Evolutionary conservation across 2,329 filamentous ascomycete species (phyloP), one percentile per base, ranked within the genome.

Genomic region (Domatiomyces catenatus): DNA sequence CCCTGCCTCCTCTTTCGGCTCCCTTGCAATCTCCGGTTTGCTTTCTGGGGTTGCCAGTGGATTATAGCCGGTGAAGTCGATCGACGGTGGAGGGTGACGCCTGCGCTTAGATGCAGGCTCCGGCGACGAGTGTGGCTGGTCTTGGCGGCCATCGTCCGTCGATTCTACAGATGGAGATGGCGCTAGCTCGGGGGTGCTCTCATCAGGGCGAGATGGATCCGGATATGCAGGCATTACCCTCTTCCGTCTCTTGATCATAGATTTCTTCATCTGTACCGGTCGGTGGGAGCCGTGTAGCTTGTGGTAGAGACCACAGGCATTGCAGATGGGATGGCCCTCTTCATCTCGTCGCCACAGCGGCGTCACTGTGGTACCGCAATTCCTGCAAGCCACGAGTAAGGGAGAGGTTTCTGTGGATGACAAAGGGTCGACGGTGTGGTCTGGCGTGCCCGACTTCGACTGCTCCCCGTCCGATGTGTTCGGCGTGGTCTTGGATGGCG

Each of bases 201-300:
- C 48, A 20, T 62, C 49, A n/a, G 51, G 47, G 44, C 49, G 47
- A 8, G 45, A 47, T 32, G 44, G 66, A 51, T 72, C 72, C 50
- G 71, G 67, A 22, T 79, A 71, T 17, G 85, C 87, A 17, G 90
- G 89, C 44, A 96, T 89, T 5, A 96, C 88, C 52, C 92, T 82
- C 73, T 96, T 96, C 54, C 92, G 77, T 55, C 92, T 80, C 68
- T 98, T 96, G 66, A 98, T 98, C 22, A 94, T 85, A 2, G 87
- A 84, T 67, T 95, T 96, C 68, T 96, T 98, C 92, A 98, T 96
- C n/a, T 87, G 87, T 4, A 92, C 86, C 0, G 92, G 92, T 43
- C 92, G 79, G 66, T 95, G 90, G 26, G 88, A 81, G 50, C 89
- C 89, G 64, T 98, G 92, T 2, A 98, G 79, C 67, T 96, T 96